Percentiles rank a stretch among this genome's conserved stretches.
These are phyloP conservation scores for Boletus vermiculosoides DNA, from an alignment of 768 basidiomycete genomes.

Conservation along the genomic window DNA sequence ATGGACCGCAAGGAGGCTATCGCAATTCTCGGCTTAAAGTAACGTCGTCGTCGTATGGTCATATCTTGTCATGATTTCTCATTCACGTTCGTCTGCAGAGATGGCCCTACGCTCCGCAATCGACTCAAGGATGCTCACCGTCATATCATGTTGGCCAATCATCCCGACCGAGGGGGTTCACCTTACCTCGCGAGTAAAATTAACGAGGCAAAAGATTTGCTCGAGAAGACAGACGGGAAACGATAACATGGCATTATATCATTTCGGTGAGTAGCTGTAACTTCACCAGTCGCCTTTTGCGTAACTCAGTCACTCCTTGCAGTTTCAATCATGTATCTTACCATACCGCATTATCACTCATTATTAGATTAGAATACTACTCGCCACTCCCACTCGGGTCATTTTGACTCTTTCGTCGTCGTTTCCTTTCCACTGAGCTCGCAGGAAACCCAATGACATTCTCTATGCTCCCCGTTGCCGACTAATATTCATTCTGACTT, in stretches of 20 bases:
- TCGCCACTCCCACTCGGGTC: conserved; percentile 11
- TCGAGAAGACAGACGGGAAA: conserved; percentile 76
- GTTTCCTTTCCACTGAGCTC: background rate
- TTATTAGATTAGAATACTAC: conserved; percentile 19
- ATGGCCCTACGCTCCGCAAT: conserved; percentile 70
- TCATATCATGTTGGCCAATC: conserved; percentile 96
- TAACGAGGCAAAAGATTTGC: conserved; percentile 93
- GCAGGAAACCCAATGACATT: too few species aligned
- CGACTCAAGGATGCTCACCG: conserved; percentile 94
- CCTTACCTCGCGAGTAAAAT: conserved; percentile 98
- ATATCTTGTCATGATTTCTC: background rate
- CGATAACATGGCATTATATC: conserved; percentile 18
- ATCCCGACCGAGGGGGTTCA: conserved; percentile 98
- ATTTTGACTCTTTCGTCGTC: background rate
- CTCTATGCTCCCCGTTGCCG: conserved; percentile 4
- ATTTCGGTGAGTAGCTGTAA: conserved; percentile 7
- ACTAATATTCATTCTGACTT: conserved; percentile 12
- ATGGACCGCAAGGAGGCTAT: conserved; percentile 97
- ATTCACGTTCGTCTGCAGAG: conserved; percentile 47
- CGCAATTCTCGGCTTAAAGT: conserved; percentile 91
- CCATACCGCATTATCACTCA: conserved; percentile 12
- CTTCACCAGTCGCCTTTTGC: background rate
- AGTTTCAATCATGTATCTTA: conserved; percentile 23
- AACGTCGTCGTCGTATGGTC: conserved; percentile 2
- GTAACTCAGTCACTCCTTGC: conserved; percentile 1